Evolutionary conservation across 2,329 filamentous ascomycete species (phyloP), one percentile per base, ranked within the genome.

Genomic region (Sclerotinia trifoliorum): DNA sequence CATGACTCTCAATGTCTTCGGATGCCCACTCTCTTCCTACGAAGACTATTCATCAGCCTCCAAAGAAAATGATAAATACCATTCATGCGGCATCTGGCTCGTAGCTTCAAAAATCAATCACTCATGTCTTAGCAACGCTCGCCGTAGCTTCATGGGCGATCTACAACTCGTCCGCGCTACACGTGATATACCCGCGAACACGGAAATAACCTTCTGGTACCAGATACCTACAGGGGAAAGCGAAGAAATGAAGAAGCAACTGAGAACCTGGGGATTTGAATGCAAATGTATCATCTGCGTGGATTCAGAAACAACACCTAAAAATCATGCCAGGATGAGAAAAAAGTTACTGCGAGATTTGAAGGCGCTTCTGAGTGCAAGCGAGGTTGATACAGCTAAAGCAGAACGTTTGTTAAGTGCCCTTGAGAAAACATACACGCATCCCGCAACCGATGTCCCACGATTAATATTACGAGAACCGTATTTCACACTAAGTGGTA

Each of bases 31-130:
- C n/a, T 69, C 70, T 44, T 68, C 63, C 11, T 56, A 66, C 7
- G 54, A 62, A 10, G 8, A 29, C n/a, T 60, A 69, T 29, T 39
- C 51, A 6, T n/a, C 62, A 52, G 17, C 15, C n/a, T 15, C 63
- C 44, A 54, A 46, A 32, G 48, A 51, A 10, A 48, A 26, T 17
- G 26, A 62, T 19, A 56, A 44, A 19, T n/a, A 58, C 26, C 67
- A 71, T 60, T 70, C 70, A 35, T 70, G 72, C 42, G 71, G 68
- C 6, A 54, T 75, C 26, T 74, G 71, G 68, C 61, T 63, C 15
- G 32, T 61, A 15, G 71, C 71, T 32, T 69, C 71, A 15, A 61
- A 64, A 21, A 71, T 75, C 54, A 74, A 73, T 39, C 73, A 75
- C 39, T 69, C 69, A 21, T 74, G 73, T 54, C 54, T 67, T 4